Base-by-base conservation (phyloP, 2,329 filamentous ascomycete species). In the Aspergillus brasiliensis region DNA sequence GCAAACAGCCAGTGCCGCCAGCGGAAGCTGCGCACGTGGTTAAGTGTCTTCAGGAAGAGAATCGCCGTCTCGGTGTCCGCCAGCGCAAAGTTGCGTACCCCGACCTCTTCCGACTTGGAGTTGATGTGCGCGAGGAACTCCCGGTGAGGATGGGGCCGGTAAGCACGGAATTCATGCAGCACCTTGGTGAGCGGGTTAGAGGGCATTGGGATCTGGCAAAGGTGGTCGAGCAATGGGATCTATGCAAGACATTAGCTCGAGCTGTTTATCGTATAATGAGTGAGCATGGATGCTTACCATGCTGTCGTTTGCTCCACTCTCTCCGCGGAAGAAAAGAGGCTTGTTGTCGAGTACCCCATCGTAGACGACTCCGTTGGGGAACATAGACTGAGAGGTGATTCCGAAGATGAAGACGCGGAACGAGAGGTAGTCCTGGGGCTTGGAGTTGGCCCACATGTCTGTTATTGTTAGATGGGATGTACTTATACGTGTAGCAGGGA, bases 381-480 rank as follows among this genome's bases (percentile, higher is more conserved):
- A 97, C 92, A 97, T 97, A 70, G 87, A 89, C 78, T 97, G 93
- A 51, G 86, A 90, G 1, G 92, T 96, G 77, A 97, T 97, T 68
- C 94, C 94, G 72, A 97, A 97, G 80, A 97, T 97, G 81, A 97
- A 97, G 10, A 94, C 96, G 42, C 93, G 90, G 85, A 97, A 97
- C 67, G 86, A 89, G 60, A 90, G 91, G 79, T 97, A 97, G 66
- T 92, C 86, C 17, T 84, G 83, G 2, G 93, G 93, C 68, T 91
- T 90, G 58, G 91, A 95, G 75, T 92, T 91, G 61, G 84, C 84
- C 94, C 93, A 97, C 94, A 98, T 98, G 47, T 82, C 85, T 87
- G 54, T 8, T 17, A 10, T 38, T 57, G 54, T 49, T n/a, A 40
- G 11, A 19, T 6, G 51, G 21, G 23, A 13, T 19, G 17, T 13